A percentile compares a stretch with the other conserved stretches of the same genome.
phyloP scores from a whole-genome alignment of 192 early-diverging fungal genomes.

The Dissophora ornata region DNA sequence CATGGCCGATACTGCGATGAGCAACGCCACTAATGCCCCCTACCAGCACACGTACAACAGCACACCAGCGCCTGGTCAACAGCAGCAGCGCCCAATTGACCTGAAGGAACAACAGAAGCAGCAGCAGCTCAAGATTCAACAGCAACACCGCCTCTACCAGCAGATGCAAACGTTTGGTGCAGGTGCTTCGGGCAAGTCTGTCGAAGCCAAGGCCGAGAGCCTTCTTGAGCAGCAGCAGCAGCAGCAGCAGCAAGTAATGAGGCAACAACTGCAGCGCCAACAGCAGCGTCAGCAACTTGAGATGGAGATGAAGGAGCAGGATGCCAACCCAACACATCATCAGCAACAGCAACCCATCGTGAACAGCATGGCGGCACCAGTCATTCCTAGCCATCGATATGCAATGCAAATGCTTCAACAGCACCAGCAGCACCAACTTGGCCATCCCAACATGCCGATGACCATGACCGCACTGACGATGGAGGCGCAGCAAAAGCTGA shows the following conservation, averaged over 20 bases:
- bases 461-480: slow-evolving; percentile 40
- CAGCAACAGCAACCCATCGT: slow-evolving; percentile 28
- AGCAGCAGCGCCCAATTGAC: slow-evolving; percentile 14
- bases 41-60: slow-evolving; percentile 18
- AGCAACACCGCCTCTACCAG: slow-evolving; percentile 50
- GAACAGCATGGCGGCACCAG: slow-evolving; percentile 30
- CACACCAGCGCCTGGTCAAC: slow-evolving; percentile 7
- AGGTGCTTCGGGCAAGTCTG: slow-evolving; percentile 7
- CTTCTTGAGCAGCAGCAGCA: slow-evolving; percentile 46
- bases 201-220: slow-evolving; percentile 25
- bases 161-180: slow-evolving; percentile 53
- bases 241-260: slow-evolving; percentile 44
- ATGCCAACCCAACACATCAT: slow-evolving; percentile 14
- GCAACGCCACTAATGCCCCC: slow-evolving; percentile 1
- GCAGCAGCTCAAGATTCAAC: slow-evolving; percentile 54
- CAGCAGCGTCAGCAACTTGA: slow-evolving; percentile 52
- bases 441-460: slow-evolving; percentile 29
- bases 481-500: slow-evolving; percentile 40
- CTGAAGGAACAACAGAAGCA: slow-evolving; percentile 55
- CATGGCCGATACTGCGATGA: not conserved
- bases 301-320: slow-evolving; percentile 47
- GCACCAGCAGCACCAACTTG: slow-evolving; percentile 30
- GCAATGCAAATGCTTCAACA: slow-evolving; percentile 50
- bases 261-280: slow-evolving; percentile 51
- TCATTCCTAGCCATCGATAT: slow-evolving; percentile 53